A percentile compares a stretch with the other conserved stretches of the same genome.
Conservation (phyloP, 1,284 basidiomycete species). For the Psilocybe mexicana region DNA sequence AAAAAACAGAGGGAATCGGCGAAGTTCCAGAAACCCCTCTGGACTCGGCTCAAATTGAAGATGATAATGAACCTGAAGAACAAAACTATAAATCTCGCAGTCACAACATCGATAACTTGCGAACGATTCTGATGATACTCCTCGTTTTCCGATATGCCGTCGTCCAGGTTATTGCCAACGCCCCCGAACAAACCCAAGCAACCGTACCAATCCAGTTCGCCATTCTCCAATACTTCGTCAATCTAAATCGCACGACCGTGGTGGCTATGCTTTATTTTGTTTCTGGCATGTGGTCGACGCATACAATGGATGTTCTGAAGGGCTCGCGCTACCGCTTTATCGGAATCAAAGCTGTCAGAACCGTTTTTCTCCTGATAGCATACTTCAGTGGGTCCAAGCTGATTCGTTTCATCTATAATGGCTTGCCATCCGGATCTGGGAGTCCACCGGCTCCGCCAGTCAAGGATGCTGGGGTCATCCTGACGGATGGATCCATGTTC, state of each 20-base stretch:
- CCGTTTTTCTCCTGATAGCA: neutral
- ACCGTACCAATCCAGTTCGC: neutral
- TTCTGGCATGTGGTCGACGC: neutral
- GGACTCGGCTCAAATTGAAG: neutral
- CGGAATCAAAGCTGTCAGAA: neutral
- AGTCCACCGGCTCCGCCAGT: too few relatives aligned
- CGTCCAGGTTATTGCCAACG: neutral
- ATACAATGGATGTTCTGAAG: neutral
- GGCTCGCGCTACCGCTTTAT: neutral
- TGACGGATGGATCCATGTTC: neutral
- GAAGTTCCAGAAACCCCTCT: neutral
- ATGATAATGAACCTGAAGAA: neutral
- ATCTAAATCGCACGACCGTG: neutral
- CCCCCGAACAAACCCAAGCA: neutral
- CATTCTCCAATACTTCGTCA: neutral
- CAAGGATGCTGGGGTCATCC: neutral
- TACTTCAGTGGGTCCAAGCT: neutral
- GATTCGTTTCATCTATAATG: neutral
- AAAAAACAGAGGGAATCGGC: neutral
- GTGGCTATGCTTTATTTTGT: neutral
- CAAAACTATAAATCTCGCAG: neutral
- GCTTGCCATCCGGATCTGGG: too few relatives aligned
- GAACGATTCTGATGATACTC: neutral
- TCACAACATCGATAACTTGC: neutral
- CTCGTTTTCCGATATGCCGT: neutral